phyloP scores from a whole-genome alignment of 768 basidiomycete species.

The Daedalea quercina region DNA sequence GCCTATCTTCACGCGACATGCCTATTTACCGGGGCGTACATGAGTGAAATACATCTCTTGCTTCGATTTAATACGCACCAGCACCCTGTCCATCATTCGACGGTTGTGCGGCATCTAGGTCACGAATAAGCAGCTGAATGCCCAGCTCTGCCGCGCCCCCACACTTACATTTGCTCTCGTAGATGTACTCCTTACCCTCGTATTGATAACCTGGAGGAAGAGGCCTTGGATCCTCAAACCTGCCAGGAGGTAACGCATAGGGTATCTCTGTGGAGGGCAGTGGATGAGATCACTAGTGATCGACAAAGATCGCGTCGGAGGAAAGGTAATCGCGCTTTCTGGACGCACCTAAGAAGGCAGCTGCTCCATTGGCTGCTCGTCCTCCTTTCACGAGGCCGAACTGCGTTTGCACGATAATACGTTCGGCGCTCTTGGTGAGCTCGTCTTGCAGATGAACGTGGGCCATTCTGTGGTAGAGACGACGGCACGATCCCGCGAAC shows the following conservation, averaged over 20 bases:
- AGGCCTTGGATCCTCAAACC: slow-evolving; percentile 57
- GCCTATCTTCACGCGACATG: slow-evolving; percentile 45
- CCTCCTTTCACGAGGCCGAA: slow-evolving; percentile 55
- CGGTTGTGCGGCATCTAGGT: slow-evolving; percentile 54
- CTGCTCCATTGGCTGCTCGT: slow-evolving; percentile 52
- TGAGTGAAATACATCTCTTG: background rate
- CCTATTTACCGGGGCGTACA: slow-evolving; percentile 24
- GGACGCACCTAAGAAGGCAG: slow-evolving; percentile 54
- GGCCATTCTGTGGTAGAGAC: background rate
- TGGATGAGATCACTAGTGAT: background rate
- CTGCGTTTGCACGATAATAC: slow-evolving; percentile 45
- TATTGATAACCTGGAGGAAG: slow-evolving; percentile 52
- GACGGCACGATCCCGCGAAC: too few species aligned
- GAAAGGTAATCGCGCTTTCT: background rate
- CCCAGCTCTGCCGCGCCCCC: background rate
- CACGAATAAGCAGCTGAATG: background rate
- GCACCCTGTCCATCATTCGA: slow-evolving; percentile 56
- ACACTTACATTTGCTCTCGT: slow-evolving; percentile 48
- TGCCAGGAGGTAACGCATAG: slow-evolving; percentile 57
- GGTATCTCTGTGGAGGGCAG: slow-evolving; percentile 49
- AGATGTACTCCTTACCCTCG: slow-evolving; percentile 51
- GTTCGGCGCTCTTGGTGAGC: slow-evolving; percentile 31
- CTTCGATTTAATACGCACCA: slow-evolving; percentile 25
- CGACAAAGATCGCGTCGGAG: background rate
- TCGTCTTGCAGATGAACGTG: slow-evolving; percentile 50